These are phyloP conservation scores for Piloderma croceum DNA, from an alignment of 768 basidiomycete genomes.

Conservation along the genomic window DNA sequence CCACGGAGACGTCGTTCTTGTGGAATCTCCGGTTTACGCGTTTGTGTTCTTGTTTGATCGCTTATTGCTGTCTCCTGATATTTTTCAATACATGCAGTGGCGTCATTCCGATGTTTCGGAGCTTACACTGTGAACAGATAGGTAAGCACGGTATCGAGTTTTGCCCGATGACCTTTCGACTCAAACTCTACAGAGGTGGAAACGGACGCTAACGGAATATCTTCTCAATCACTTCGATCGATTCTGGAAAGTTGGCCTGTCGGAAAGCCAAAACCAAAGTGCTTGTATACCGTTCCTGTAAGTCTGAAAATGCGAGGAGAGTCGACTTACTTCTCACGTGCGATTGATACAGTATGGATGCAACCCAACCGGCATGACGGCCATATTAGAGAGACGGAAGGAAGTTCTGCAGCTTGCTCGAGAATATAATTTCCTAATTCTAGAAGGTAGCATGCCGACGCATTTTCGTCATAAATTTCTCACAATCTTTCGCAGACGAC, in stretches of 20 bases:
- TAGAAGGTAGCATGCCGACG: conserved; percentile 57
- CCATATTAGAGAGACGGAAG: conserved; percentile 60
- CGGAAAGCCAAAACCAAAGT: conserved; percentile 65
- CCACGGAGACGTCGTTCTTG: conserved; percentile 72
- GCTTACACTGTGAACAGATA: conserved; percentile 52
- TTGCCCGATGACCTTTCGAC: not conserved
- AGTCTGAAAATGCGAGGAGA: too few species aligned
- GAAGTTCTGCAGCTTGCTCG: conserved; percentile 67
- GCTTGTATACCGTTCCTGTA: conserved; percentile 79
- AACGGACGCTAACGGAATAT: conserved; percentile 70
- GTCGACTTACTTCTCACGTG: not conserved
- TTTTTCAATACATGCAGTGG: conserved; percentile 38
- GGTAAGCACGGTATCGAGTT: conserved; percentile 32
- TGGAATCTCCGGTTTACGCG: conserved; percentile 82
- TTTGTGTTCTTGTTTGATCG: conserved; percentile 28
- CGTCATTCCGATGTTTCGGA: conserved; percentile 56
- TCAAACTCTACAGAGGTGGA: conserved; percentile 52
- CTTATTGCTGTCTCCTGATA: conserved; percentile 11
- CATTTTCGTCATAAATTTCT: not conserved
- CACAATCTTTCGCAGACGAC: not conserved
- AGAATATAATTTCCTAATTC: conserved; percentile 72
- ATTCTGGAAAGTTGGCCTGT: conserved; percentile 73
- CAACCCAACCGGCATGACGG: conserved; percentile 82
- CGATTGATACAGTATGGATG: conserved; percentile 57
- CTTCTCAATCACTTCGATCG: conserved; percentile 50